Percentiles rank a stretch among this genome's conserved stretches.
Evolutionary conservation across 345 rosid species (phyloP).

Genomic region (Linum trigynum): DNA sequence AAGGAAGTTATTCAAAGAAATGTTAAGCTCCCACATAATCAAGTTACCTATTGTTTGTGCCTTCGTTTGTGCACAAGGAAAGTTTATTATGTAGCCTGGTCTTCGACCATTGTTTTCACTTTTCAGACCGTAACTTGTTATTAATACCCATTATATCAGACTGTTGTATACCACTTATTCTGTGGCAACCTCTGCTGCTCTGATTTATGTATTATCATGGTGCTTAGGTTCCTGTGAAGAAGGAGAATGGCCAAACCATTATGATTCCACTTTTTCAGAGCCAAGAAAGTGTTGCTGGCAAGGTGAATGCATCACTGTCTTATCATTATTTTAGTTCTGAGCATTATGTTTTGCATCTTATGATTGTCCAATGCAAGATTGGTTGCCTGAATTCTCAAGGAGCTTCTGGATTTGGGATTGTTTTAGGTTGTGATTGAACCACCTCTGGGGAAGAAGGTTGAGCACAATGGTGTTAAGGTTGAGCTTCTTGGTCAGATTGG

Average conservation of each 20-base stretch:
- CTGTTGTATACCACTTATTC: too few species aligned
- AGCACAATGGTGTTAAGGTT: constrained; percentile 90
- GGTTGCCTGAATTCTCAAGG: background rate
- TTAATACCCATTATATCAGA: too few species aligned
- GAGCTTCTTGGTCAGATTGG: constrained; percentile 98
- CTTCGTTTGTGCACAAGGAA: too few species aligned
- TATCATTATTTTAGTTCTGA: constrained; percentile 1
- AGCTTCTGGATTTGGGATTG: background rate
- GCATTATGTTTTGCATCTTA: background rate
- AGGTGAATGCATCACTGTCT: constrained; percentile 36
- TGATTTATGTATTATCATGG: background rate
- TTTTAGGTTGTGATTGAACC: constrained; percentile 72
- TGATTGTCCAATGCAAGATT: background rate
- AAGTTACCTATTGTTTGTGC: too few species aligned
- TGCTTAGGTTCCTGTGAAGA: constrained; percentile 73
- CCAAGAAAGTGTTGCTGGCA: constrained; percentile 88
- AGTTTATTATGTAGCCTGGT: too few species aligned
- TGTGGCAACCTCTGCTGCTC: background rate
- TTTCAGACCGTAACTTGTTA: too few species aligned
- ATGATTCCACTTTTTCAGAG: constrained; percentile 81
- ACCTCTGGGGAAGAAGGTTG: constrained; percentile 83
- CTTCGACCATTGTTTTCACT: too few species aligned
- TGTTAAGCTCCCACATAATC: too few species aligned
- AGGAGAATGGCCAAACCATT: constrained; percentile 82
- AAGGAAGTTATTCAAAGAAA: too few species aligned